Conservation (phyloP, 2,329 filamentous ascomycete genomes). For the Tolypocladium endophyticum region DNA sequence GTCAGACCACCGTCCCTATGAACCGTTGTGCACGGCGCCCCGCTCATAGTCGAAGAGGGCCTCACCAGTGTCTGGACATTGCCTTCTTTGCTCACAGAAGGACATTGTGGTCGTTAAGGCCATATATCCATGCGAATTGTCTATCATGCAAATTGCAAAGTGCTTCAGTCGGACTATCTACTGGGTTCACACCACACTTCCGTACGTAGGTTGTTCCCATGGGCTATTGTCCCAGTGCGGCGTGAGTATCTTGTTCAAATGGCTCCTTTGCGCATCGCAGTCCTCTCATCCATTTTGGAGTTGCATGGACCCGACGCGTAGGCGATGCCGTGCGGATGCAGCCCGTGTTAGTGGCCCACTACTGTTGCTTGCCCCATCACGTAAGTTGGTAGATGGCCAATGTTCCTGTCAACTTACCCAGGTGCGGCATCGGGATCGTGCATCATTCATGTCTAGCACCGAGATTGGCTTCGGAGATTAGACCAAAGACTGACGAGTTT, state of each 20-base stretch:
- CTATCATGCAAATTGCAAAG: too few relatives aligned
- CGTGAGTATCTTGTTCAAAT: not conserved
- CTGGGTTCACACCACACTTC: too few relatives aligned
- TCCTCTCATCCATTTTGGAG: not conserved
- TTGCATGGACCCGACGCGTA: not conserved
- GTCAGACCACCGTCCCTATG: too few relatives aligned
- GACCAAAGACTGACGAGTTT: not conserved
- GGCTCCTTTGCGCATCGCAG: not conserved
- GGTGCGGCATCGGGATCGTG: not conserved
- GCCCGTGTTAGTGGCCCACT: not conserved
- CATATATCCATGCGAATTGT: too few relatives aligned
- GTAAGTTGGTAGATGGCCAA: not conserved
- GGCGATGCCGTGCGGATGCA: not conserved
- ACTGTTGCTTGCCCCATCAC: not conserved
- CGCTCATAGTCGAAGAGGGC: constrained; percentile 36
- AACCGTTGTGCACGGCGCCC: constrained; percentile 38
- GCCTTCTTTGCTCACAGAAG: not conserved
- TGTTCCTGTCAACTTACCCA: not conserved
- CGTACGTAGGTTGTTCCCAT: not conserved
- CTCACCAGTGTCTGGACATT: constrained; percentile 14
- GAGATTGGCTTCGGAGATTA: not conserved
- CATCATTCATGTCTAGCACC: not conserved
- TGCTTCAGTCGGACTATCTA: too few relatives aligned
- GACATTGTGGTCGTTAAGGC: not conserved
- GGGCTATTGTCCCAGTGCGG: not conserved